Evolutionary conservation across 805 yeast genomes (phyloP), one percentile per base, ranked within the genome.

Genomic region (Cyberlindnera japonica): DNA sequence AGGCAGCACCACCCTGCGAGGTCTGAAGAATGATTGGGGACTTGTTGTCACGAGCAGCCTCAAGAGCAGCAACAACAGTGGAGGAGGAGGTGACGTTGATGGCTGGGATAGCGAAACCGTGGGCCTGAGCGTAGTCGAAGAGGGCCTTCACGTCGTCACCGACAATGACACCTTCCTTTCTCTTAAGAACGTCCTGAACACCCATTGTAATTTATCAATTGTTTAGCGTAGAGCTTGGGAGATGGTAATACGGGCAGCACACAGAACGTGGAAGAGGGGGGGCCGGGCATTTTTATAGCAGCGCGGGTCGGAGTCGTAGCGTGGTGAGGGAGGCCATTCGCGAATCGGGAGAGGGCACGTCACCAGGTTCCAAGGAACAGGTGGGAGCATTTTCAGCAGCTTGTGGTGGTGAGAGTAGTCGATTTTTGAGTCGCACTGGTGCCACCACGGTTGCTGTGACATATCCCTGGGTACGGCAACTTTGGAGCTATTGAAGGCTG

Each of bases 1-100:
- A 93, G 51, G 98, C 98, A 57, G 99, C 95, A 77, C 99, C 99
- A 75, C 99, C 99, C 71, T 93, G 89, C 48, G 98, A 91, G 57
- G 91, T 81, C 75, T 93, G 99, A 65, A 93, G 74, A 67, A 93
- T 87, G 72, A 93, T 89, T 74, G 99, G 99, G 49, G 96, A 79
- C 57, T 83, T 78, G 73, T 74, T 77, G 71, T 93, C 97, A 70
- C 95, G 87, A 48, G 97, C 96, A 52, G 97, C 96, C 71, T 93
- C 95, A 61, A 93, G 75, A 49, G 97, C 96, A 58, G 97, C 96
- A 65, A 88, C 84, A 44, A 82, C 98, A 50, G 97, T 91, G 46
- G 98, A 91, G 26, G 98, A 90, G 25, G 98, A 87, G 53, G 99
- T 93, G 46, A 93, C 97, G 71, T 93, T 93, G 65, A 95, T 90